These are phyloP conservation scores for Achlya hypogyna DNA, from an alignment of 352 stramenopile genomes.

Conservation along the genomic window DNA sequence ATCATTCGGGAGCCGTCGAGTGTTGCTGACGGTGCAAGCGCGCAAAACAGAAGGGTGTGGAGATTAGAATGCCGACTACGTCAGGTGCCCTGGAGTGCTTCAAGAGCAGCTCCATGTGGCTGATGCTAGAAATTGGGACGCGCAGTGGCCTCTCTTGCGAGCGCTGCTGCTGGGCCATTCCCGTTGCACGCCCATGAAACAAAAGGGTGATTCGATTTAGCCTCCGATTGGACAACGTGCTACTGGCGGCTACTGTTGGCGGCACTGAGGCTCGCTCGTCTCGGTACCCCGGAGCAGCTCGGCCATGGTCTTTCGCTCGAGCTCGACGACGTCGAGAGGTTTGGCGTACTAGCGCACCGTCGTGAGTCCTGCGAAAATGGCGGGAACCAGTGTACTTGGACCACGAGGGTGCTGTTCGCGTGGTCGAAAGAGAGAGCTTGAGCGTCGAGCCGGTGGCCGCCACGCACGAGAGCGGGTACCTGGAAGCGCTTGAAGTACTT, in stretches of 20 bases:
- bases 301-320: neutral
- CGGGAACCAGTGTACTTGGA: constrained; percentile 1
- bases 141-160: too few relatives aligned
- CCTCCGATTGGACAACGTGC: neutral
- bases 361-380: neutral
- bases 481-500: constrained; percentile 23
- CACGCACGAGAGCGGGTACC: constrained; percentile 17
- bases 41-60: too few relatives aligned
- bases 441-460: neutral
- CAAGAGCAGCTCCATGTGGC: too few relatives aligned
- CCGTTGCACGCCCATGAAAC: too few relatives aligned
- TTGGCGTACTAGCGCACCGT: constrained; percentile 21
- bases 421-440: constrained; percentile 7
- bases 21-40: too few relatives aligned
- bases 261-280: constrained; percentile 2
- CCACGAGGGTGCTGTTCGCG: constrained; percentile 16
- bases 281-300: neutral
- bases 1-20: too few relatives aligned
- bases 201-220: neutral
- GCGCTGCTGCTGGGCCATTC: too few relatives aligned
- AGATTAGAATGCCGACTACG: too few relatives aligned
- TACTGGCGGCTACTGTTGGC: constrained; percentile 7
- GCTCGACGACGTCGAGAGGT: constrained; percentile 6
- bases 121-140: too few relatives aligned
- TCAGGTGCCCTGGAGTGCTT: too few relatives aligned